Percentiles rank a stretch among this genome's conserved stretches.
These are phyloP conservation scores for Citrullus colocynthis DNA, from an alignment of 306 rosid genomes.

Conservation along the genomic window DNA sequence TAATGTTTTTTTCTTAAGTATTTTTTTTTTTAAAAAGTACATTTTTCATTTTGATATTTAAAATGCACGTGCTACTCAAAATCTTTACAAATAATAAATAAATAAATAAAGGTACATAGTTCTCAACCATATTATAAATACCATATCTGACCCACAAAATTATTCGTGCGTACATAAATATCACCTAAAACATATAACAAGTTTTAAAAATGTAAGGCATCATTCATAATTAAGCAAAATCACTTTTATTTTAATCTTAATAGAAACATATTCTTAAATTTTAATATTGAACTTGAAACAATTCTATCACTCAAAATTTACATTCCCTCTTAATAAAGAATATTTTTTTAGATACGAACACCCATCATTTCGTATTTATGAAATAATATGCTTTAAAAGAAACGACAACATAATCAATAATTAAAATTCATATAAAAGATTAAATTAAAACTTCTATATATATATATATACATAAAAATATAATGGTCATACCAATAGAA, in stretches of 20 bases:
- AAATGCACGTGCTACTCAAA: background rate
- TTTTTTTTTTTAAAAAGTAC: background rate
- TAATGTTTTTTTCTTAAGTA: no score
- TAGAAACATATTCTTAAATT: background rate
- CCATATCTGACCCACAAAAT: no score
- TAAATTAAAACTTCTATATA: background rate
- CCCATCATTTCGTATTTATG: background rate
- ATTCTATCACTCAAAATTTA: background rate
- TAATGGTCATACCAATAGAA: conserved; percentile 33
- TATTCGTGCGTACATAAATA: no score
- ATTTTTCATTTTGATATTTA: no score
- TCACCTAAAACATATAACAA: no score
- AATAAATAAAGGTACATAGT: no score
- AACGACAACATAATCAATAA: no score
- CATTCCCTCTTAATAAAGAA: background rate
- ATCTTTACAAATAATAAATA: background rate
- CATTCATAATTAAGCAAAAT: background rate
- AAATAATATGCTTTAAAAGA: no score
- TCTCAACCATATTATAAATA: no score
- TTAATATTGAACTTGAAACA: background rate
- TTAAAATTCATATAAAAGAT: background rate
- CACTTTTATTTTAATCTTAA: background rate
- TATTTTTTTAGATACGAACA: no score
- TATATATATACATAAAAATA: background rate
- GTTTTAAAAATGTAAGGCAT: background rate